phyloP scores from a whole-genome alignment of 768 basidiomycete genomes.

The Macrolepiota dolichaula region DNA sequence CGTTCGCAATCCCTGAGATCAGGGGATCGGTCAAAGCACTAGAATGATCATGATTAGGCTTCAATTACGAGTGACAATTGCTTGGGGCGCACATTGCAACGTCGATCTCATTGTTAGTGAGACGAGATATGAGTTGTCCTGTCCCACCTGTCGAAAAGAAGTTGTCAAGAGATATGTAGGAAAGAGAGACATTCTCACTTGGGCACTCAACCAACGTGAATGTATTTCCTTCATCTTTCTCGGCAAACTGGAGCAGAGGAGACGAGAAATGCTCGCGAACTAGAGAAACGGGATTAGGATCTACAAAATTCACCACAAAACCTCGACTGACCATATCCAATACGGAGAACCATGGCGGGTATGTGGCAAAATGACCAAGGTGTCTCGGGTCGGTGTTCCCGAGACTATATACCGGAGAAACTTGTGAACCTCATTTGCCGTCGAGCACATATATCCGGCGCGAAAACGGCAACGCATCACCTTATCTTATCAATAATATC shows the following conservation, averaged over 20 bases:
- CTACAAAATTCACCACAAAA: background rate
- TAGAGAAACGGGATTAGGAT: conserved; percentile 19
- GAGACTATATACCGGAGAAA: background rate
- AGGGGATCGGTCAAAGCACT: conserved; percentile 87
- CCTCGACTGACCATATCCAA: conserved; percentile 42
- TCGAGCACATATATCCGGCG: background rate
- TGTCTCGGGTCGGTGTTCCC: background rate
- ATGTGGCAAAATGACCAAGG: background rate
- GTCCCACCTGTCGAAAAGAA: conserved; percentile 60
- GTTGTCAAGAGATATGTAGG: conserved; percentile 10
- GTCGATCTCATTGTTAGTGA: conserved; percentile 76
- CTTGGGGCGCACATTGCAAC: conserved; percentile 63
- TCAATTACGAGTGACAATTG: too few relatives aligned
- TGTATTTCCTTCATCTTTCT: conserved; percentile 61
- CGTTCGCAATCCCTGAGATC: conserved; percentile 91
- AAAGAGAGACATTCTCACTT: conserved; percentile 40
- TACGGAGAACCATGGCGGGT: conserved; percentile 31
- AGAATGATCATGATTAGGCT: background rate
- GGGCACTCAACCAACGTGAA: conserved; percentile 90
- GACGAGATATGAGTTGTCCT: conserved; percentile 74
- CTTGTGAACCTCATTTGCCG: background rate
- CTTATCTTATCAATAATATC: background rate
- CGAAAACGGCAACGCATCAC: background rate
- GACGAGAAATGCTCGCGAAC: conserved; percentile 91
- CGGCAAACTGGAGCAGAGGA: conserved; percentile 84